phyloP scores from a whole-genome alignment of 768 basidiomycete species.

The Ramaria sp. region DNA sequence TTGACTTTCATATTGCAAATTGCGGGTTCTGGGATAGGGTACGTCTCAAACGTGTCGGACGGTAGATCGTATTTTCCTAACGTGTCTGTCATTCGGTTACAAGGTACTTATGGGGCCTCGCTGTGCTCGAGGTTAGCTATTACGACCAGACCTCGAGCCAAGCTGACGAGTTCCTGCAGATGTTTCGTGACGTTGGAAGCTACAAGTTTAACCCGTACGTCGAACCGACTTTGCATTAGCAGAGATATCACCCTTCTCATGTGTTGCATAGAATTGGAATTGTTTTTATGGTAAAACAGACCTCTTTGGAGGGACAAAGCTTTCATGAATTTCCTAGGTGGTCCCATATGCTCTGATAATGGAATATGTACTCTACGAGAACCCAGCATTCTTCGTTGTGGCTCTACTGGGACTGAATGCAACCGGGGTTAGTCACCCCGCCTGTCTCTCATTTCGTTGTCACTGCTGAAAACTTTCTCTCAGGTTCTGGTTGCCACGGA shows the following conservation, averaged over 20 bases:
- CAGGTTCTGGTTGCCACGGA: conserved; percentile 13
- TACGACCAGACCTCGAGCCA: not conserved
- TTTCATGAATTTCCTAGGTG: not conserved
- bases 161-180: conserved; percentile 9
- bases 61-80: no score
- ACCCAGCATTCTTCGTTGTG: conserved; percentile 13
- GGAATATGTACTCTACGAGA: conserved; percentile 14
- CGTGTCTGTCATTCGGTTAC: no score
- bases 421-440: conserved; percentile 8
- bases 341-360: conserved; percentile 13
- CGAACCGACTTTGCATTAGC: not conserved
- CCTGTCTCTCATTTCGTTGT: not conserved
- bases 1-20: conserved; percentile 22
- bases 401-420: conserved; percentile 14
- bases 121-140: conserved; percentile 11
- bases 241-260: not conserved
- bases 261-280: conserved; percentile 12
- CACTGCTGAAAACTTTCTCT: not conserved
- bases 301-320: not conserved
- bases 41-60: not conserved
- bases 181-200: conserved; percentile 21
- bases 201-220: conserved; percentile 19
- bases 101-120: conserved; percentile 13
- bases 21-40: conserved; percentile 16
- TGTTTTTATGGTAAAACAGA: conserved; percentile 4